Base-by-base conservation (phyloP, 768 basidiomycete genomes). In the Boletellus emodensis region DNA sequence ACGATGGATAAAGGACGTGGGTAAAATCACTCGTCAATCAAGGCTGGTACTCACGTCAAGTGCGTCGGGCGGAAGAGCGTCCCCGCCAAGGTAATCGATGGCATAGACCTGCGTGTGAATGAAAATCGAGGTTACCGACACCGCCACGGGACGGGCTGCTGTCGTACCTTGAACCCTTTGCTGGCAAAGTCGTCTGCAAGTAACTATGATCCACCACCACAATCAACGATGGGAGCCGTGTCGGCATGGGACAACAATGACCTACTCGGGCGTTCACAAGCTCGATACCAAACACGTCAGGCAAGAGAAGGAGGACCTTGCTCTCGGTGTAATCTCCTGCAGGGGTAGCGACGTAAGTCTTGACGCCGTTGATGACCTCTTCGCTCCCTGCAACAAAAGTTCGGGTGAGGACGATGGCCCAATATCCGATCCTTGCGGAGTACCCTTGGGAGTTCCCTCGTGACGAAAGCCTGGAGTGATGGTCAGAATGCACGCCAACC, bases 301-400 rank as follows among this genome's bases (percentile, higher is more conserved):
- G 49, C 24, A 84, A 61, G 69, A 71, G 79, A 24, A 85, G 72
- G 44, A 85, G 46, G 22, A 74, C 79, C 61, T 82, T 84, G 55
- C 77, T 72, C 64, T 80, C 78, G 46, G 75, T 65, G 51, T 79
- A 82, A 35, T 76, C 75, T 3, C 58, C 55, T 1, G 71, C 62
- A 12, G 84, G 84, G 1, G 76, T 80, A 1, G 78, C 76, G 45
- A 82, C 71, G 53, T 85, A 85, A 53, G 67, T 71, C 9, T 68
- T 61, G 40, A 82, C 71, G 3, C 79, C 81, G 20, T 64, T 71
- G 49, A 83, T 72, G 22, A 59, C 53, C 55, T 79, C 74, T 24
- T 26, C 34, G 35, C 72, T 73, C 22, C 82, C 82, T 83, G 51
- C 15, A 26, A 46, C 2, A 18, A 5, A 15, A 30, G 4, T 10